A percentile compares a stretch with the other conserved stretches of the same genome.
phyloP scores from a whole-genome alignment of 1,284 basidiomycete genomes.

The Microbotryum scabiosae region DNA sequence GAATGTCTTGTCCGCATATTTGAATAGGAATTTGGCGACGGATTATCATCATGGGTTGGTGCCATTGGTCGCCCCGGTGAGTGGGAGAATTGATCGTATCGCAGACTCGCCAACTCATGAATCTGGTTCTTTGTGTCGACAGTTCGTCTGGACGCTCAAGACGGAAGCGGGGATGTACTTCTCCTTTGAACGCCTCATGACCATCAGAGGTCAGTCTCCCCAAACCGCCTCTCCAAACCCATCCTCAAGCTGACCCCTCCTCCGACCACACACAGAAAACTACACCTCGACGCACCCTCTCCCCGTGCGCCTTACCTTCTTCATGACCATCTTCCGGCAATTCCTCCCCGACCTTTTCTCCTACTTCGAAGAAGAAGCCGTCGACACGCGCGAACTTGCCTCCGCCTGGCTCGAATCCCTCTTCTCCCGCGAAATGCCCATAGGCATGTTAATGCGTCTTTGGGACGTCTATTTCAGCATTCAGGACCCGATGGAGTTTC shows the following conservation, averaged over 20 bases:
- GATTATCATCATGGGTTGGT: constrained; percentile 7
- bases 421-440: constrained; percentile 37
- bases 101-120: too few species aligned
- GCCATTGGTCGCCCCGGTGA: constrained; percentile 8
- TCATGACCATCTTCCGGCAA: constrained; percentile 38
- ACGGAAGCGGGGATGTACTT: constrained; percentile 41
- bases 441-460: constrained; percentile 36
- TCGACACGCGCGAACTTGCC: constrained; percentile 37
- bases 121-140: neutral
- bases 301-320: constrained; percentile 36
- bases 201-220: constrained; percentile 28
- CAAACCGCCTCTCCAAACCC: neutral
- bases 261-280: neutral
- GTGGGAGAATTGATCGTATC: neutral
- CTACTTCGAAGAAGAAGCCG: constrained; percentile 41
- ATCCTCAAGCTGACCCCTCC: neutral
- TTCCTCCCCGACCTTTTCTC: constrained; percentile 39
- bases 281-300: constrained; percentile 28
- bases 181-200: constrained; percentile 39
- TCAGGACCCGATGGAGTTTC: constrained; percentile 37
- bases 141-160: constrained; percentile 38
- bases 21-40: constrained; percentile 8
- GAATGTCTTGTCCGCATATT: constrained; percentile 12
- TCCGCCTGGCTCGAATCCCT: constrained; percentile 38
- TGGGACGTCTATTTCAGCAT: constrained; percentile 39